Evolutionary conservation across 768 basidiomycete genomes (phyloP).

Genomic region (Flagelloscypha sp.): DNA sequence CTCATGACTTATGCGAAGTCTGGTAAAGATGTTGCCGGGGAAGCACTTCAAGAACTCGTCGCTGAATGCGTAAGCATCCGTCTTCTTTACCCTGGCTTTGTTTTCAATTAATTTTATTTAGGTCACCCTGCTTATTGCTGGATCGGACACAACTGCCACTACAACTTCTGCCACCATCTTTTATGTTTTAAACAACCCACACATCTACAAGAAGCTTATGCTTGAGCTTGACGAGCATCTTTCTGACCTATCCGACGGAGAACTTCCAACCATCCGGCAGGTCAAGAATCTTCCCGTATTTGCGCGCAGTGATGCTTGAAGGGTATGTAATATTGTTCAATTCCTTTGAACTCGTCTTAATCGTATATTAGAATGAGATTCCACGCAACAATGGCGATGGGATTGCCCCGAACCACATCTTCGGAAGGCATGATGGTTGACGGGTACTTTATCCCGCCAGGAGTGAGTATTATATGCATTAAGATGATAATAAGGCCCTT

Average conservation of each 20-base stretch:
- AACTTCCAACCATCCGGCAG: no score
- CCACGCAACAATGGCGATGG: conserved; percentile 28
- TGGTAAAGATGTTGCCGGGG: conserved; percentile 8
- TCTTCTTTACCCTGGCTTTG: not conserved
- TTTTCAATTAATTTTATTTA: conserved; percentile 6
- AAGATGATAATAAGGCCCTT: no score
- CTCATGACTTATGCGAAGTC: conserved; percentile 14
- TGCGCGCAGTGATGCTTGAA: no score
- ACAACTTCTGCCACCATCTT: conserved; percentile 22
- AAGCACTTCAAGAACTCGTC: conserved; percentile 17
- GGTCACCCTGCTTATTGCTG: no score
- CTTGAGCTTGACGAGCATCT: no score
- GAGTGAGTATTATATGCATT: conserved; percentile 19
- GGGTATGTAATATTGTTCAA: no score
- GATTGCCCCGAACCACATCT: conserved; percentile 25
- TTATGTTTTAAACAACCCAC: no score
- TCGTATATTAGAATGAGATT: conserved; percentile 18
- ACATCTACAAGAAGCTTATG: no score
- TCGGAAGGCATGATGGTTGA: conserved; percentile 16
- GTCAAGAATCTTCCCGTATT: no score
- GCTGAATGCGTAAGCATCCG: conserved; percentile 20
- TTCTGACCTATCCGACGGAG: no score
- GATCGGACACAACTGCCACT: conserved; percentile 27
- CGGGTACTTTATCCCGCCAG: conserved; percentile 21
- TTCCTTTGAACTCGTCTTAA: no score